A percentile compares a stretch with the other conserved stretches of the same genome.
Evolutionary conservation across 1,284 basidiomycete genomes (phyloP).

Genomic region (Trametes pubescens): DNA sequence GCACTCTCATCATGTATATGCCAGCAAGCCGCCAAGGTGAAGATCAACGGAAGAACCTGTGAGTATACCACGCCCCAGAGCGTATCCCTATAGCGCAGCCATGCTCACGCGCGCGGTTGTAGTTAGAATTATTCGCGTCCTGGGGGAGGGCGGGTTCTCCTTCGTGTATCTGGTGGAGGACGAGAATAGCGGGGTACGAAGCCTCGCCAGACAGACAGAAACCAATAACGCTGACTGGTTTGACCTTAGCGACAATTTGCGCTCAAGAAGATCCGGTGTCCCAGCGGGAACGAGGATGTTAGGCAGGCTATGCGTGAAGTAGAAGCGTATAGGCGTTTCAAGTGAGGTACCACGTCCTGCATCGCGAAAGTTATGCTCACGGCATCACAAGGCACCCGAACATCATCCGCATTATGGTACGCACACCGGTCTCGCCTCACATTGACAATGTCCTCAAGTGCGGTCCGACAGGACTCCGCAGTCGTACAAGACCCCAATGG

Average conservation of each 20-base stretch:
- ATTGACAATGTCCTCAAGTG: background rate
- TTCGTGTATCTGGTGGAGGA: conserved; percentile 95
- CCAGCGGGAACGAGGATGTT: conserved; percentile 82
- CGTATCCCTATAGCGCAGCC: background rate
- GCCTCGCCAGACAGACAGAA: background rate
- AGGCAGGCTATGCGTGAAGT: conserved; percentile 90
- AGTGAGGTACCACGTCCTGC: conserved; percentile 56
- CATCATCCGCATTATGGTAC: conserved; percentile 86
- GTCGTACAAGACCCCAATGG: conserved; percentile 92
- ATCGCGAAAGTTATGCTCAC: conserved; percentile 10
- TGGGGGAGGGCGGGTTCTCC: conserved; percentile 95
- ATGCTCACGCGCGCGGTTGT: conserved; percentile 13
- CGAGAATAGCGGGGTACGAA: conserved; percentile 77
- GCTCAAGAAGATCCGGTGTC: conserved; percentile 92
- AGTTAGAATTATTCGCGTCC: conserved; percentile 89
- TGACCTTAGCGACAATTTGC: conserved; percentile 81
- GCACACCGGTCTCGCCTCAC: conserved; percentile 21
- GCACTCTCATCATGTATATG: conserved; percentile 83
- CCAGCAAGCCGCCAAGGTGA: conserved; percentile 83
- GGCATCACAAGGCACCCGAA: conserved; percentile 74
- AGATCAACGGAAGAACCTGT: conserved; percentile 95
- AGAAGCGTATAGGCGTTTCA: conserved; percentile 91
- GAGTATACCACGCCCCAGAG: conserved; percentile 43
- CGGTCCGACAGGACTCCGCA: conserved; percentile 78
- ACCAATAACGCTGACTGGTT: background rate